Evolutionary conservation across 2,329 filamentous ascomycete species (phyloP), one percentile per base, ranked within the genome.

Genomic region (Dactylella cylindrospora): DNA sequence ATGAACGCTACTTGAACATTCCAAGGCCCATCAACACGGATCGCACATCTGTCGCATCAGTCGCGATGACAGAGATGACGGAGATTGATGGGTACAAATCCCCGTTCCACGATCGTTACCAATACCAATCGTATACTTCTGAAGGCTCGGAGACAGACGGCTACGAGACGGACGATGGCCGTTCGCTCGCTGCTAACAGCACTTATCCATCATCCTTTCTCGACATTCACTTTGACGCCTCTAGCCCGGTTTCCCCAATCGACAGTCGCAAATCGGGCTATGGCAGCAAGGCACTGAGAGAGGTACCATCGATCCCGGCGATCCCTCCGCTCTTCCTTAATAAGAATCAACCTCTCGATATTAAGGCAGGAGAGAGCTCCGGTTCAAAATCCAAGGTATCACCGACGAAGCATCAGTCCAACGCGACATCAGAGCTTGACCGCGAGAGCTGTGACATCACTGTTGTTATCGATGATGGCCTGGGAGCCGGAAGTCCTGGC

Each of bases 61-160:
- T 35, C 26, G 36, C 10, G 5, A n/a, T 23, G 15, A 49, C 49
- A 3, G 57, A 62, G 36, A 62, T 62, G 57, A 54, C 57, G 3
- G 57, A 62, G 22, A 43, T 57, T 10, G 59, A 64, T 19, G 59
- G 57, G 7, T 64, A 64, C 40, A 41, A 39, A 20, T 64, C 59
- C 4, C 52, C 52, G 6, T 55, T 64, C 51, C 59, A 64, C 22
- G 59, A 64, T 19, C 57, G 57, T 15, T 62, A 54, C 38, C 57
- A 54, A 17, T 62, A 62, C 20, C 20, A 28, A 1, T 22, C 36
- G n/a, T 62, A 62, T 22, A 28, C 13, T 12, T 44, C 49, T 23
- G 57, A 54, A 15, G 32, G 22, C 3, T 46, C 41, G 2, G 55
- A 47, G 17, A 29, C 40, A 12, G 25, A 53, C n/a, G 39, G 46